A percentile compares a stretch with the other conserved stretches of the same genome.
Conservation (phyloP, 1,139 yeast species). For the Lodderomyces parapsilosis region DNA sequence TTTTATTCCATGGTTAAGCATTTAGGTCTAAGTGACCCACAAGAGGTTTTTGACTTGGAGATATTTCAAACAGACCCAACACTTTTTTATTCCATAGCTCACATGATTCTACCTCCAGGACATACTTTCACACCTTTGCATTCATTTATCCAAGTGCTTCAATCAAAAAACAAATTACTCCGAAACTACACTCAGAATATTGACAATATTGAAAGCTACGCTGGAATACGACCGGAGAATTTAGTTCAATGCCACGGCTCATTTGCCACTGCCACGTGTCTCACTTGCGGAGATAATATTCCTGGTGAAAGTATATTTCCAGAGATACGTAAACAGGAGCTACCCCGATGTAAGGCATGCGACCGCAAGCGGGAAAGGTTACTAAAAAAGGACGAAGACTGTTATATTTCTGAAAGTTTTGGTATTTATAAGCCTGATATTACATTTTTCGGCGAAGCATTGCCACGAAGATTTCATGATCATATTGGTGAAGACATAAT, state of each 20-base stretch:
- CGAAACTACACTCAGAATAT: slow-evolving; percentile 94
- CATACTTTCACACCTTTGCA: slow-evolving; percentile 81
- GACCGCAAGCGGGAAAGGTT: slow-evolving; percentile 38
- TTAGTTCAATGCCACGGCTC: slow-evolving; percentile 96
- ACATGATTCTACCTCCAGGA: slow-evolving; percentile 81
- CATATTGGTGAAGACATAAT: slow-evolving; percentile 56
- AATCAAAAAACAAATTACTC: slow-evolving; percentile 74
- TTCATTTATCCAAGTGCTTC: slow-evolving; percentile 71
- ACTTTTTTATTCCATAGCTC: slow-evolving; percentile 84
- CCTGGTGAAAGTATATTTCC: slow-evolving; percentile 68
- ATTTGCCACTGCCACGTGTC: slow-evolving; percentile 87
- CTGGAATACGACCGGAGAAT: slow-evolving; percentile 69
- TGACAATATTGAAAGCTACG: slow-evolving; percentile 84
- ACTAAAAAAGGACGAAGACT: slow-evolving; percentile 28
- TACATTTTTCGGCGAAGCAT: slow-evolving; percentile 88
- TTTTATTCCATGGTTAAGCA: slow-evolving; percentile 71
- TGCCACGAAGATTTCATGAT: slow-evolving; percentile 74
- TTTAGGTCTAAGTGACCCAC: slow-evolving; percentile 84
- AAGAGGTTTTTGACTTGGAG: slow-evolving; percentile 83
- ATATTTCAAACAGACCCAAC: slow-evolving; percentile 76
- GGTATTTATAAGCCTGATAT: slow-evolving; percentile 97
- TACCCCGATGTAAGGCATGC: slow-evolving; percentile 77
- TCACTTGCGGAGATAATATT: slow-evolving; percentile 68
- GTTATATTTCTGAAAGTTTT: slow-evolving; percentile 41
- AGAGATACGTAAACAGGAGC: slow-evolving; percentile 56